Evolutionary conservation across 441 rosid genomes (phyloP).

Genomic region (Eugenia klotzschiana): DNA sequence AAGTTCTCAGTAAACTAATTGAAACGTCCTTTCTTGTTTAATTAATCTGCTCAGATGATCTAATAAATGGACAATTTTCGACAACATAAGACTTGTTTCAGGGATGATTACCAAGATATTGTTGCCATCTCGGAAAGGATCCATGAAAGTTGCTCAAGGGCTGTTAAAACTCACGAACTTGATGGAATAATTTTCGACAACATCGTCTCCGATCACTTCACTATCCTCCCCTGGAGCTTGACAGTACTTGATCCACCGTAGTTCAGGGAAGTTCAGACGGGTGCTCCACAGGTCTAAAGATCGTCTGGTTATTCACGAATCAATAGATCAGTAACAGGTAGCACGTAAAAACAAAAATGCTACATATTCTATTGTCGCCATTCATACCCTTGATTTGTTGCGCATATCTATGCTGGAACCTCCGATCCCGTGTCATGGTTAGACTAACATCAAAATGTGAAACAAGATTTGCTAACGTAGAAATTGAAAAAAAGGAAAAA

Average conservation of each 20-base stretch:
- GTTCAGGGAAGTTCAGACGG: slow-evolving; percentile 99
- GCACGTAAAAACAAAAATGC: neutral
- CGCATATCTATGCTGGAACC: slow-evolving; percentile 76
- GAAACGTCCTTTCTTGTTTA: too few relatives aligned
- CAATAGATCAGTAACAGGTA: neutral
- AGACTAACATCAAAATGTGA: neutral
- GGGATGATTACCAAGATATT: slow-evolving; percentile 56
- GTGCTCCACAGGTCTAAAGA: slow-evolving; percentile 68
- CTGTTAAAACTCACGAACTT: slow-evolving; percentile 14
- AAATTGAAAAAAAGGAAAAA: neutral
- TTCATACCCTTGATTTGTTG: slow-evolving; percentile 85
- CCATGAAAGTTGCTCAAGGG: slow-evolving; percentile 81
- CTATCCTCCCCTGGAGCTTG: slow-evolving; percentile 98
- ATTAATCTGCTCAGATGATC: too few relatives aligned
- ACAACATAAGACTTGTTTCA: slow-evolving; percentile 4
- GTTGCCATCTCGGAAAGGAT: slow-evolving; percentile 85
- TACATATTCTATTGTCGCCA: neutral
- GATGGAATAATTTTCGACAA: too few relatives aligned
- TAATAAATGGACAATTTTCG: too few relatives aligned
- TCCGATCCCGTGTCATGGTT: slow-evolving; percentile 63
- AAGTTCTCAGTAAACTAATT: too few relatives aligned
- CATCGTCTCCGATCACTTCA: too few relatives aligned
- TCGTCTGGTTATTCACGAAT: slow-evolving; percentile 28
- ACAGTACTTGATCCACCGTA: slow-evolving; percentile 95
- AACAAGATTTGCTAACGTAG: neutral